A percentile compares a stretch with the other conserved stretches of the same genome.
These are phyloP conservation scores for Paralagenidium karlingii DNA, from an alignment of 352 stramenopile species.

Conservation along the genomic window DNA sequence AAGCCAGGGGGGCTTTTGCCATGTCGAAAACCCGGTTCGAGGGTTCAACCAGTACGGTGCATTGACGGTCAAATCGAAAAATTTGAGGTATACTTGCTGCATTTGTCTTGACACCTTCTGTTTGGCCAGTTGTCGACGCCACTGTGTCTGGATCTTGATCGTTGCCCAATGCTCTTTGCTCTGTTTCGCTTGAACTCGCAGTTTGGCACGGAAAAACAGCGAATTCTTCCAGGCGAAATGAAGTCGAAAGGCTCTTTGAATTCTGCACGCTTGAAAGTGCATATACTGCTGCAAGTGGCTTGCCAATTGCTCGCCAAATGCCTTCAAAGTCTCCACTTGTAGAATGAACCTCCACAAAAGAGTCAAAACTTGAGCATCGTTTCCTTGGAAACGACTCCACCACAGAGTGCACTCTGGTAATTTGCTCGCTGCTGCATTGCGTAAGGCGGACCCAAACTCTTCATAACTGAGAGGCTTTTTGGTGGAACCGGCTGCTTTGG, in stretches of 20 bases:
- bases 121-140: constrained; percentile 19
- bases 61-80: constrained; percentile 41
- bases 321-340: constrained; percentile 11
- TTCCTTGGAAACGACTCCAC: constrained; percentile 29
- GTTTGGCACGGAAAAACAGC: no score
- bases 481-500: constrained; percentile 25
- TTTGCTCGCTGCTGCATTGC: constrained; percentile 17
- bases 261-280: constrained; percentile 4
- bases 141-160: constrained; percentile 16
- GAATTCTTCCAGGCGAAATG: not conserved
- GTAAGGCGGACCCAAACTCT: constrained; percentile 23
- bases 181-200: constrained; percentile 6
- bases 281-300: no score
- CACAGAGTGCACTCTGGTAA: constrained; percentile 14
- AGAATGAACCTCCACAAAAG: constrained; percentile 34
- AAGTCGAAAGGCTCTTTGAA: not conserved
- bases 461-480: constrained; percentile 32
- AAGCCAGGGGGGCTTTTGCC: constrained; percentile 36
- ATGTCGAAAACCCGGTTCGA: constrained; percentile 46
- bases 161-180: constrained; percentile 6
- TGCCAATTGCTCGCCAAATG: constrained; percentile 7
- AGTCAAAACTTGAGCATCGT: constrained; percentile 21
- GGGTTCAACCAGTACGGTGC: constrained; percentile 68
- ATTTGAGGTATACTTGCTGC: constrained; percentile 51
- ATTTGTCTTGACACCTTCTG: constrained; percentile 14